These are phyloP conservation scores for Phaeosphaeriaceae sp. DNA, from an alignment of 2,329 filamentous ascomycete species.

Conservation along the genomic window DNA sequence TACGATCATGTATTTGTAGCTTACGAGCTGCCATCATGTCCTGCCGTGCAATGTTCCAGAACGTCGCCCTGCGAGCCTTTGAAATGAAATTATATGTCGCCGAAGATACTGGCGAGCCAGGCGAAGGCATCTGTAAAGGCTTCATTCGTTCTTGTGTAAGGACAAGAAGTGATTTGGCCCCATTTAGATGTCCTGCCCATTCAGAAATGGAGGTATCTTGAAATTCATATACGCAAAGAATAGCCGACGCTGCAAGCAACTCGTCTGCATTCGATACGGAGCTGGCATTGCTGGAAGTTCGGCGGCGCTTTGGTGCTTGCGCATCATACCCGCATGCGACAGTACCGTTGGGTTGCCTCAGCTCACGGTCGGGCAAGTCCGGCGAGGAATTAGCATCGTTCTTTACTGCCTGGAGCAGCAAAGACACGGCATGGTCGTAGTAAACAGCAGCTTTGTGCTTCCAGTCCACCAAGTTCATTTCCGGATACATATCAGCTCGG, in stretches of 20 bases:
- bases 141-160: slow-evolving; percentile 60
- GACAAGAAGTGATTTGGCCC: slow-evolving; percentile 68
- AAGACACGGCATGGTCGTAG: slow-evolving; percentile 64
- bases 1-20: slow-evolving; percentile 19
- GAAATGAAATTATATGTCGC: slow-evolving; percentile 51
- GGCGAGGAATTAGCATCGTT: slow-evolving; percentile 38
- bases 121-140: slow-evolving; percentile 53
- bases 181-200: slow-evolving; percentile 70
- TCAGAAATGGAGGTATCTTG: slow-evolving; percentile 69
- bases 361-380: slow-evolving; percentile 38
- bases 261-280: slow-evolving; percentile 61
- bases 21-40: slow-evolving; percentile 69
- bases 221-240: slow-evolving; percentile 72
- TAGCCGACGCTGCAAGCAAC: slow-evolving; percentile 69
- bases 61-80: slow-evolving; percentile 64
- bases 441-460: slow-evolving; percentile 67
- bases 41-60: slow-evolving; percentile 72
- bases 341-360: slow-evolving; percentile 17
- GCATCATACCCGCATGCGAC: slow-evolving; percentile 14
- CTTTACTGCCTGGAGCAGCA: slow-evolving; percentile 49
- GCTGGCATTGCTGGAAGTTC: slow-evolving; percentile 50
- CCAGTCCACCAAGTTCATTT: slow-evolving; percentile 60
- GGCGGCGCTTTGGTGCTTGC: slow-evolving; percentile 48
- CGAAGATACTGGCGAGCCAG: slow-evolving; percentile 36
- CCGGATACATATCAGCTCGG: slow-evolving; percentile 61